These are phyloP conservation scores for Populus hybrid DNA, from an alignment of 441 rosid species.

Conservation along the genomic window DNA sequence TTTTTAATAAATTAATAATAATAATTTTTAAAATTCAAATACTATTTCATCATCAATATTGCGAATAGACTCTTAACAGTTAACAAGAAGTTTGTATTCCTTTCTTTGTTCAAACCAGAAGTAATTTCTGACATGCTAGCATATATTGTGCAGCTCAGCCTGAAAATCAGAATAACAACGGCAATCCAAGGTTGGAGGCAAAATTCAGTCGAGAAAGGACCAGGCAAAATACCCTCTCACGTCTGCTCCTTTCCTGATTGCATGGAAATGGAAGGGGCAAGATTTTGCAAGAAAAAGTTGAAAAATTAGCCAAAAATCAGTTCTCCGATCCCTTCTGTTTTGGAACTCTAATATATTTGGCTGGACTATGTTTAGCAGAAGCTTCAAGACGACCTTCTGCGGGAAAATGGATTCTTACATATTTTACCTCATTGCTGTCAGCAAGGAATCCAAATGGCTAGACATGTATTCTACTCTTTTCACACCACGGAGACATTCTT, in stretches of 20 bases:
- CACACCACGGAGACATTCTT: slow-evolving; percentile 39
- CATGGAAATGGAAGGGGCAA: neutral
- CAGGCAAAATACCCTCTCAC: slow-evolving; percentile 37
- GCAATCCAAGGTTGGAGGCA: too few relatives aligned
- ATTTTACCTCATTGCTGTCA: slow-evolving; percentile 51
- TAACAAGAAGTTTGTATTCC: neutral
- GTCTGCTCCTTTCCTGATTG: slow-evolving; percentile 30
- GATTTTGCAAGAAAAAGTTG: too few relatives aligned
- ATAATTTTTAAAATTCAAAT: neutral
- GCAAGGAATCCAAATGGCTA: slow-evolving; percentile 41
- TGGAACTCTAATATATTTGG: too few relatives aligned
- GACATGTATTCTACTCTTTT: slow-evolving; percentile 52
- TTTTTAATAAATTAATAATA: too few relatives aligned
- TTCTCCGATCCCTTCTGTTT: too few relatives aligned
- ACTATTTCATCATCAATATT: too few relatives aligned
- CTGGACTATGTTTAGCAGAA: too few relatives aligned
- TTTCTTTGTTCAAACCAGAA: neutral
- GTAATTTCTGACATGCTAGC: neutral
- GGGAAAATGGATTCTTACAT: neutral
- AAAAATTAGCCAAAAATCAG: too few relatives aligned
- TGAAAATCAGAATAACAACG: too few relatives aligned
- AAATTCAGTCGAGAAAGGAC: too few relatives aligned
- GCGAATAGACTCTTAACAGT: neutral
- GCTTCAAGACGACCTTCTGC: too few relatives aligned
- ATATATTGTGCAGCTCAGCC: too few relatives aligned